Evolutionary conservation across 2,329 filamentous ascomycete species (phyloP), one percentile per base, ranked within the genome.

Genomic region (Scorias spongiosa): DNA sequence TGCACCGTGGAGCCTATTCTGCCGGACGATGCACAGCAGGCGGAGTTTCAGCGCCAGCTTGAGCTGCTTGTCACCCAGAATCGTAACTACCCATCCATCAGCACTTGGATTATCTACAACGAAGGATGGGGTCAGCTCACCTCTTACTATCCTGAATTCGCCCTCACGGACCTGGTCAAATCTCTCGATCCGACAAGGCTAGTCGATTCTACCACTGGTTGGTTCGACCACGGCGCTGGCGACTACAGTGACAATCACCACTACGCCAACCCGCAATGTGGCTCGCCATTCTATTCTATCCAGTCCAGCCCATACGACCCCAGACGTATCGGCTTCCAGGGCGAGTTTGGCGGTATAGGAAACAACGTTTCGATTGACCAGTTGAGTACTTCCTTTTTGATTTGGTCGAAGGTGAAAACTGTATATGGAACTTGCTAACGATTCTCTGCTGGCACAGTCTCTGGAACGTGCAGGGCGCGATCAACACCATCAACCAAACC

Each of bases 171-270:
- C 1, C 57, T 69, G 0, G 69, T 84, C 2, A 68, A 67, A 39
- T 50, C 63, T 1, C 59, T 81, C 2, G 81, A 85, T 51, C 73
- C 78, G 0, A 79, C 76, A 0, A 65, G 81, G 18, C 66, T 84
- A 8, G 64, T 85, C 34, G 69, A 81, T 56, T 65, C 78, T 1
- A 74, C 71, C 0, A 75, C 69, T 0, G 81, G 81, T 1, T 85
- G 81, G 80, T 55, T 68, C 28, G 80, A 84, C 44, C 77, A 83
- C 18, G 78, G 78, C 0, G 77, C 71, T 2, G 80, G 80, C 0
- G 80, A 84, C 54, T 83, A 70, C 48, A 70, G 66, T 30, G 80
- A 84, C 46, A 84, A 83, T 50, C 80, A 84, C 51, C 77, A 84
- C 56, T 84, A 84, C 56, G 75, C 80, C 0, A 78, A 74, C 37